A percentile compares a stretch with the other conserved stretches of the same genome.
These are phyloP conservation scores for Kurtzmaniella cleridarum DNA, from an alignment of 805 yeast species.

Conservation along the genomic window DNA sequence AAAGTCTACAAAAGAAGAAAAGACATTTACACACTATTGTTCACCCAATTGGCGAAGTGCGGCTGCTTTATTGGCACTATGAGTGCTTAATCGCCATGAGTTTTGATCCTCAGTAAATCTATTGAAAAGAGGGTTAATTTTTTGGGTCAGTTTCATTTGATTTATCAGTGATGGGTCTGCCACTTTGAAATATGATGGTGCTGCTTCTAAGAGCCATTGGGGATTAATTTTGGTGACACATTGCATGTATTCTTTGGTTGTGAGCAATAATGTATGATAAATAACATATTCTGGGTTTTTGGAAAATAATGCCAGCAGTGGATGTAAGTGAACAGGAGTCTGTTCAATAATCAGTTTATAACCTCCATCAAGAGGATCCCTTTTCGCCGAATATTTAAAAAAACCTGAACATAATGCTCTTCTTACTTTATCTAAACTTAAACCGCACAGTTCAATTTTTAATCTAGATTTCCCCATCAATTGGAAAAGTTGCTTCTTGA, in stretches of 20 bases:
- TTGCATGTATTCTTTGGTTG: conserved; percentile 89
- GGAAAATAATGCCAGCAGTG: conserved; percentile 69
- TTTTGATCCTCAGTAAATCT: conserved; percentile 54
- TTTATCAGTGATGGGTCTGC: conserved; percentile 47
- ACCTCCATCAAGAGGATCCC: conserved; percentile 49
- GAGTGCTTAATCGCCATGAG: conserved; percentile 69
- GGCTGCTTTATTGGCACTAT: conserved; percentile 14
- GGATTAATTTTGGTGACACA: conserved; percentile 81
- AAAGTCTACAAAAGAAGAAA: no score
- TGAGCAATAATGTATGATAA: conserved; percentile 75
- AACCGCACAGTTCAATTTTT: conserved; percentile 45
- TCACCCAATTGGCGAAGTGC: background rate
- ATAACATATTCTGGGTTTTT: conserved; percentile 70
- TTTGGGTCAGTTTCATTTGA: conserved; percentile 51
- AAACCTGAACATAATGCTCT: conserved; percentile 63
- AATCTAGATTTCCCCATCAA: conserved; percentile 49
- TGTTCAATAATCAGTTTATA: conserved; percentile 58
- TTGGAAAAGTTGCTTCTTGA: conserved; percentile 60
- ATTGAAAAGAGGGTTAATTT: conserved; percentile 69
- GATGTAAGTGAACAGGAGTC: conserved; percentile 78
- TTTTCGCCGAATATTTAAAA: conserved; percentile 60
- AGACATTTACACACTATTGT: no score
- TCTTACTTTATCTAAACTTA: conserved; percentile 52
- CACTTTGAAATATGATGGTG: conserved; percentile 69
- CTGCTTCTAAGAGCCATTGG: conserved; percentile 64